phyloP scores from a whole-genome alignment of 768 basidiomycete genomes.

The Mycena galopus region DNA sequence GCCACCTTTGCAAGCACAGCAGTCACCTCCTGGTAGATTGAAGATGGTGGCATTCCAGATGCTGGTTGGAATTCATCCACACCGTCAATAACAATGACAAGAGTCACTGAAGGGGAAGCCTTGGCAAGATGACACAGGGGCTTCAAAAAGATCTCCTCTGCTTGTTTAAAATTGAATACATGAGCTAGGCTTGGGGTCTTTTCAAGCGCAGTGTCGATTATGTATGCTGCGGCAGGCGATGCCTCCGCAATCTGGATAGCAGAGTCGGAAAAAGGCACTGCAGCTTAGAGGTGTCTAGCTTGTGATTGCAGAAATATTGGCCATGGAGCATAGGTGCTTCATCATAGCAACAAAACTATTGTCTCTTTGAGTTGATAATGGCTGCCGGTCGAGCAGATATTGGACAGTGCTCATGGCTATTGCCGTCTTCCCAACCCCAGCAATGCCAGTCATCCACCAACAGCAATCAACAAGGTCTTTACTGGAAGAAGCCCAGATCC shows the following conservation, averaged over 20 bases:
- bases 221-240: neutral
- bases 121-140: neutral
- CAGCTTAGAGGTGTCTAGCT: too few relatives aligned
- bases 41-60: too few relatives aligned
- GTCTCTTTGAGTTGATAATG: neutral
- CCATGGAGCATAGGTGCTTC: neutral
- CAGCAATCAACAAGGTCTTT: too few relatives aligned
- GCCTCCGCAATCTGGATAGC: neutral
- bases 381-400: neutral
- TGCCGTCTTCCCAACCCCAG: too few relatives aligned
- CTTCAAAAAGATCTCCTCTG: neutral
- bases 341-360: neutral
- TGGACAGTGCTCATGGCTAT: too few relatives aligned
- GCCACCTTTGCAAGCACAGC: too few relatives aligned
- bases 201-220: neutral
- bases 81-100: neutral
- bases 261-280: neutral
- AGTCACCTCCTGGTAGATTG: too few relatives aligned
- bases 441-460: too few relatives aligned
- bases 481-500: too few relatives aligned
- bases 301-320: neutral
- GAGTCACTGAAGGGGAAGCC: neutral
- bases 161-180: neutral
- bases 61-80: too few relatives aligned
- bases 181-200: neutral